These are phyloP conservation scores for Picochlorum costavermella DNA, from an alignment of 139 green algal species.

Conservation along the genomic window DNA sequence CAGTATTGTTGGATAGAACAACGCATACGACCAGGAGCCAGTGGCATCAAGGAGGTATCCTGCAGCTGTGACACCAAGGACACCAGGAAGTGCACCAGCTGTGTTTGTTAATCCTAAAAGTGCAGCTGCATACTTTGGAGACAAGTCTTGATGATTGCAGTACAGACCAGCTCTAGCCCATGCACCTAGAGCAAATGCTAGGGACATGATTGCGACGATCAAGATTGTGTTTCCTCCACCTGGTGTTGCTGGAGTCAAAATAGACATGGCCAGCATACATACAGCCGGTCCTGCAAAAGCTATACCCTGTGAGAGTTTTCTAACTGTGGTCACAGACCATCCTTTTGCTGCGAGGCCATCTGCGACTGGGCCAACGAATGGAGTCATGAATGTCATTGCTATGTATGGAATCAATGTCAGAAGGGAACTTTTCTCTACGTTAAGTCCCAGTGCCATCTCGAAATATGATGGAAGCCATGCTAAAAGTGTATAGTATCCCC, in stretches of 20 bases:
- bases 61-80: constrained; percentile 58
- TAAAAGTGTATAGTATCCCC: constrained; percentile 91
- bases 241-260: constrained; percentile 29
- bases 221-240: constrained; percentile 14
- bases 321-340: constrained; percentile 48
- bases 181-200: constrained; percentile 53
- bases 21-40: constrained; percentile 32
- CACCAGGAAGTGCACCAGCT: constrained; percentile 56
- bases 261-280: constrained; percentile 50
- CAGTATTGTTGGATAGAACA: constrained; percentile 62
- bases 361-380: constrained; percentile 53
- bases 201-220: constrained; percentile 40
- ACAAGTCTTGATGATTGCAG: constrained; percentile 82
- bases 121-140: constrained; percentile 63
- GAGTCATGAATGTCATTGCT: constrained; percentile 80
- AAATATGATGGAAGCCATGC: constrained; percentile 97
- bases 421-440: constrained; percentile 65
- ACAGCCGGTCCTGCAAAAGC: constrained; percentile 61
- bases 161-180: constrained; percentile 66
- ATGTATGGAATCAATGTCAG: constrained; percentile 80
- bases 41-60: constrained; percentile 52
- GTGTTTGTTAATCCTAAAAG: constrained; percentile 74
- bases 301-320: constrained; percentile 66
- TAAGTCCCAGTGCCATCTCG: constrained; percentile 79
- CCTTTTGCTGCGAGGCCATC: constrained; percentile 48